Conservation (phyloP, 305 asterid species). For the Fraxinus angustifolia region DNA sequence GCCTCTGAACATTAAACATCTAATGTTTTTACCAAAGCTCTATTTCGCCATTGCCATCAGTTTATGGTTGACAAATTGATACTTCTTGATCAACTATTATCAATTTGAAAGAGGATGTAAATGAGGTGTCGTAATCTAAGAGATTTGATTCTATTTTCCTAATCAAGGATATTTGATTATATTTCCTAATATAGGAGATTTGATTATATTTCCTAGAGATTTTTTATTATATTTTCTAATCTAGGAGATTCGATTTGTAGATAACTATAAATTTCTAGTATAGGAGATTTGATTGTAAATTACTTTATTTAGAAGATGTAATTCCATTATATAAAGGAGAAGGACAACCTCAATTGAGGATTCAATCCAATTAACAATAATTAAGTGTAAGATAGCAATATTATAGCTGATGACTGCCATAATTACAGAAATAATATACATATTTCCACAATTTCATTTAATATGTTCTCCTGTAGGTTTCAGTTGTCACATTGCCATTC, state of each 20-base stretch:
- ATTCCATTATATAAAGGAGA: not conserved
- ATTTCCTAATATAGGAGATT: not conserved
- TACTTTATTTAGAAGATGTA: not conserved
- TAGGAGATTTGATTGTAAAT: not conserved
- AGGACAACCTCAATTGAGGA: not conserved
- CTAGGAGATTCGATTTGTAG: too few species aligned
- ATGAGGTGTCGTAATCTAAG: not conserved
- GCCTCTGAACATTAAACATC: not conserved
- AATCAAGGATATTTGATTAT: not conserved
- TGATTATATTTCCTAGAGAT: too few species aligned
- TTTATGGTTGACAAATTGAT: not conserved
- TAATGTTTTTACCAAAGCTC: not conserved
- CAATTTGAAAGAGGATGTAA: not conserved
- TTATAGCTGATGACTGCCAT: not conserved
- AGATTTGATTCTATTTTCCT: not conserved
- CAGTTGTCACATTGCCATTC: not conserved
- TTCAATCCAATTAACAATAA: not conserved
- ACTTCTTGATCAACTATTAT: not conserved
- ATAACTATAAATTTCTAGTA: not conserved
- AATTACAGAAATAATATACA: not conserved
- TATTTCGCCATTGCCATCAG: not conserved
- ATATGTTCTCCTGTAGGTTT: not conserved
- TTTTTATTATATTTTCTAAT: too few species aligned
- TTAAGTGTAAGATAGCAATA: not conserved
- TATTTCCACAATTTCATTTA: not conserved